A percentile compares a stretch with the other conserved stretches of the same genome.
Conservation (phyloP, 1,284 basidiomycete genomes). For the Papiliotrema terrestris region DNA sequence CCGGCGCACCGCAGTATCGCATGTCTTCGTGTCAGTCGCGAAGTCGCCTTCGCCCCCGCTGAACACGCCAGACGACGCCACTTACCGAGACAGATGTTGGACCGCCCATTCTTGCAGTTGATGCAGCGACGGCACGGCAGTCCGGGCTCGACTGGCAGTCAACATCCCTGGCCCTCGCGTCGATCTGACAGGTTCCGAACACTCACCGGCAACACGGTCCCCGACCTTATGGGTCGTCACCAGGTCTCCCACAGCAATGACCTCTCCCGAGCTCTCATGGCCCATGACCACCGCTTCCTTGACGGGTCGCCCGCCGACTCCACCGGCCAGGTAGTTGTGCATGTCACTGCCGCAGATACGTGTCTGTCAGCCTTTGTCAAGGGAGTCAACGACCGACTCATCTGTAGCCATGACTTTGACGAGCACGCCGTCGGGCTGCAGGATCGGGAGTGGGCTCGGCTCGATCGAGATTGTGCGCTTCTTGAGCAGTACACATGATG, state of each 20-base stretch:
- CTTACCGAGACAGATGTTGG: slow-evolving; percentile 55
- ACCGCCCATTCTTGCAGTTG: slow-evolving; percentile 63
- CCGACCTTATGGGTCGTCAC: slow-evolving; percentile 48
- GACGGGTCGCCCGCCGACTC: slow-evolving; percentile 44
- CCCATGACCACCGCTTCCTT: slow-evolving; percentile 48
- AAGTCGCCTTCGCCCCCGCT: no score
- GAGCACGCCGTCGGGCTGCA: slow-evolving; percentile 46
- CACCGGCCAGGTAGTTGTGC: slow-evolving; percentile 42
- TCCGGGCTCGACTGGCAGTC: slow-evolving; percentile 56
- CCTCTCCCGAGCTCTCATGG: slow-evolving; percentile 47
- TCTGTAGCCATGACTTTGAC: slow-evolving; percentile 41
- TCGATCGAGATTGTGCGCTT: slow-evolving; percentile 36
- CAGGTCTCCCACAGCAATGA: slow-evolving; percentile 43
- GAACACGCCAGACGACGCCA: no score
- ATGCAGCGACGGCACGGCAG: slow-evolving; percentile 51
- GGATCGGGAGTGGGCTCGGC: slow-evolving; percentile 33
- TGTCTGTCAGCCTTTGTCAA: slow-evolving; percentile 10
- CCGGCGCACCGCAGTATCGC: slow-evolving; percentile 43
- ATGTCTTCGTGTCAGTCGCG: slow-evolving; percentile 18
- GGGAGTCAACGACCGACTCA: slow-evolving; percentile 11
- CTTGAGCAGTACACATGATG: slow-evolving; percentile 35
- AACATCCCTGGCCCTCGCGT: neutral
- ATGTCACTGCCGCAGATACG: slow-evolving; percentile 45
- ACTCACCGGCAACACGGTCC: slow-evolving; percentile 51
- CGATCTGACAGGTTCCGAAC: neutral